These are phyloP conservation scores for Mycena citricolor DNA, from an alignment of 1,284 basidiomycete genomes.

Conservation along the genomic window DNA sequence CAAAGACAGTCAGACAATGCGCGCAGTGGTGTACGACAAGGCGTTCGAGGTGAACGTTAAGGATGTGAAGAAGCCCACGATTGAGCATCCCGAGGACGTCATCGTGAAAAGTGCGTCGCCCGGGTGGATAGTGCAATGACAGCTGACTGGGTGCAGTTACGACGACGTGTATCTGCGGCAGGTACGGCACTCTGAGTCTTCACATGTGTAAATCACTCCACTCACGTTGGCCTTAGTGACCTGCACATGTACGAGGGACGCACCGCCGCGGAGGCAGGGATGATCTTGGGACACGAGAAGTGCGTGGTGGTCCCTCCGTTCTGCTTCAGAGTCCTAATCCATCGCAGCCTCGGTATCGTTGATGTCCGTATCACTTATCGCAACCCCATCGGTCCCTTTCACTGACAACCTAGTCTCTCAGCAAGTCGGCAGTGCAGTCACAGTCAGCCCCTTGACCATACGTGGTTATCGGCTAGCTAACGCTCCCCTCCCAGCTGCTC, in stretches of 20 bases:
- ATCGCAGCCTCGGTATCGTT: slow-evolving; percentile 46
- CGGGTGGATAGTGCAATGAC: not conserved
- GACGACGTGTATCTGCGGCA: slow-evolving; percentile 51
- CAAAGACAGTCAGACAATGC: too few relatives aligned
- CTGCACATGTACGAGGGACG: slow-evolving; percentile 58
- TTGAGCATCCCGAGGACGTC: slow-evolving; percentile 51
- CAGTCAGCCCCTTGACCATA: slow-evolving; percentile 28
- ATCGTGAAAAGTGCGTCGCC: slow-evolving; percentile 41
- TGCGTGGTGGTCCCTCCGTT: slow-evolving; percentile 22
- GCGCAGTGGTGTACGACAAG: slow-evolving; percentile 50
- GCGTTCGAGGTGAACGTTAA: slow-evolving; percentile 46
- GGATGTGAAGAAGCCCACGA: slow-evolving; percentile 44
- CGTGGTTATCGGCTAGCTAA: not conserved
- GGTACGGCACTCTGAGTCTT: too few relatives aligned
- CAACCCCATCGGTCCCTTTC: not conserved
- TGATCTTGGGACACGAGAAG: slow-evolving; percentile 58
- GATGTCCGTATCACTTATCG: slow-evolving; percentile 32
- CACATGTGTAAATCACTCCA: slow-evolving; percentile 3
- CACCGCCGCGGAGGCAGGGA: slow-evolving; percentile 47
- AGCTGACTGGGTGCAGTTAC: slow-evolving; percentile 37
- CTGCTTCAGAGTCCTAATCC: not conserved
- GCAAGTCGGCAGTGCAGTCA: slow-evolving; percentile 44
- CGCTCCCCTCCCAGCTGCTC: slow-evolving; percentile 33
- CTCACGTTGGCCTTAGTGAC: too few relatives aligned
- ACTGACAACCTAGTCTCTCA: slow-evolving; percentile 15